A percentile compares a stretch with the other conserved stretches of the same genome.
Evolutionary conservation across 352 stramenopile species (phyloP).

Genomic region (Detonula confervacea): DNA sequence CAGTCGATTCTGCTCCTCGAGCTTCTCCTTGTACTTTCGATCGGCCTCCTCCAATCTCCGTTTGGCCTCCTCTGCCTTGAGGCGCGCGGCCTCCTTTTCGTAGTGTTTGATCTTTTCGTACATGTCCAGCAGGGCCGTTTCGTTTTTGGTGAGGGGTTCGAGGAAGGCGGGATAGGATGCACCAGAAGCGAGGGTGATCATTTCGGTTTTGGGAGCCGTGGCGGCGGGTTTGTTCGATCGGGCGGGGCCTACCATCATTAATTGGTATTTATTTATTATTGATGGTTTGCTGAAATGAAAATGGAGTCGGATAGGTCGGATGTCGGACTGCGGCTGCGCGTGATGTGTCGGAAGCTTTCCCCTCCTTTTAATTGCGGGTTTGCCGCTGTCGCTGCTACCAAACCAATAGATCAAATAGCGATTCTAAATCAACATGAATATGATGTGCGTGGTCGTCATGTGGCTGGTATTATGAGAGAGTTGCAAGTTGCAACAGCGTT

Average conservation of each 20-base stretch:
- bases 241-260: not conserved
- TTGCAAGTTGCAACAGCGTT: no score
- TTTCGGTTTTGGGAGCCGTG: not conserved
- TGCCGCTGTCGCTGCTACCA: no score
- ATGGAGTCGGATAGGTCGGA: no score
- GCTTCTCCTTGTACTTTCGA: conserved; percentile 55
- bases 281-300: no score
- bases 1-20: conserved; percentile 16
- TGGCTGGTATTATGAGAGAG: no score
- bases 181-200: not conserved
- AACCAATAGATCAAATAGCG: no score
- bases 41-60: conserved; percentile 69
- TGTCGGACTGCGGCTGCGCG: no score
- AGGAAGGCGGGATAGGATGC: conserved; percentile 23
- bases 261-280: no score
- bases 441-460: no score
- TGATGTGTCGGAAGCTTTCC: no score
- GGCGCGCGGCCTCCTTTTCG: conserved; percentile 63
- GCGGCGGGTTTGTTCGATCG: not conserved
- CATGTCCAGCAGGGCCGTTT: conserved; percentile 67
- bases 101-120: conserved; percentile 76
- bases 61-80: conserved; percentile 77
- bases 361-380: no score
- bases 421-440: no score
- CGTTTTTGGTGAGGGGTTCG: conserved; percentile 65